Evolutionary conservation across 225 moss, liverwort and hornwort species (phyloP).

Genomic region (Bryum argenteum): DNA sequence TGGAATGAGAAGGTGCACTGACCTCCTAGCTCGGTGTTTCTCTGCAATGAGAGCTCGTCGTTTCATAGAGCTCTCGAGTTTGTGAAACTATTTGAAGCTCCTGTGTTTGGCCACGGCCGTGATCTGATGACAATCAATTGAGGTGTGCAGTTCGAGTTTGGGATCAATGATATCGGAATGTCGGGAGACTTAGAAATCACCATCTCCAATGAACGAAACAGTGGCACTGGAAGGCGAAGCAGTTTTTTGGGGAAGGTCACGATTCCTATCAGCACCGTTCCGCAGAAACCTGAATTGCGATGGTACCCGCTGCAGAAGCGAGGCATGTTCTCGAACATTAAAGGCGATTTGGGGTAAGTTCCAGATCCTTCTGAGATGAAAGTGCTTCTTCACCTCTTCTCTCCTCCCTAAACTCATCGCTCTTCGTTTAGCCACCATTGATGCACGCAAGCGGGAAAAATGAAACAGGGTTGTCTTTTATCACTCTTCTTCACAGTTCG

Average conservation of each 20-base stretch:
- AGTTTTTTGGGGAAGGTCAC: slow-evolving; percentile 78
- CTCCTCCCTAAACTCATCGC: no score
- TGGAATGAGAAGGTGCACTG: slow-evolving; percentile 75
- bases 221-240: slow-evolving; percentile 62
- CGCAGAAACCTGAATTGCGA: slow-evolving; percentile 43
- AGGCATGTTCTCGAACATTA: slow-evolving; percentile 85
- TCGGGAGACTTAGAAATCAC: slow-evolving; percentile 70
- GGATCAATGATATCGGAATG: slow-evolving; percentile 44
- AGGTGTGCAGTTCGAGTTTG: slow-evolving; percentile 76
- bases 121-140: fast-evolving
- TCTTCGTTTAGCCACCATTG: no score
- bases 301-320: slow-evolving; percentile 90
- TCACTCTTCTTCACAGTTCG: no score
- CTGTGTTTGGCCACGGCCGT: no score
- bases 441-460: no score
- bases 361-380: fast-evolving
- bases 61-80: neutral
- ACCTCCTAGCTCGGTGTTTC: no score
- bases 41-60: neutral
- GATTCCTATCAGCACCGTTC: slow-evolving; percentile 43
- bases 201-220: slow-evolving; percentile 76
- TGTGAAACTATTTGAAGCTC: neutral
- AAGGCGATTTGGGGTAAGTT: slow-evolving; percentile 89
- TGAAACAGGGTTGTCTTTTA: no score
- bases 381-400: no score